Base-by-base conservation (phyloP, 495 filamentous ascomycete species). In the Xylaria scruposa region DNA sequence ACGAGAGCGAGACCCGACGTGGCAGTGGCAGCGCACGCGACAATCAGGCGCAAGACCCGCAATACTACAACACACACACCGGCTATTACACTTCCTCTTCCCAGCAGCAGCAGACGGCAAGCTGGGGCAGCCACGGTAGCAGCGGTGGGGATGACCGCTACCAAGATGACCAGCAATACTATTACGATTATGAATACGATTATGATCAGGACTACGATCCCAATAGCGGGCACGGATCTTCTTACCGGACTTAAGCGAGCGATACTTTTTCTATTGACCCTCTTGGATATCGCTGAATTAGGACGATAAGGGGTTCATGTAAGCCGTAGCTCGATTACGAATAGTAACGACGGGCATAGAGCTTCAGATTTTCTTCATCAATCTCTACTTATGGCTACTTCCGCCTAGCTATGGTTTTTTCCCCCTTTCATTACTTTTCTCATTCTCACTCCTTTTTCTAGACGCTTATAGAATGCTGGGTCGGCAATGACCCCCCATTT, bases 1-100 rank as follows among this genome's bases (percentile, higher is more conserved):
- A 88, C 72, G 81, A 84, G 54, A 80, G 78, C 33, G 85, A 86
- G 66, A 79, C 77, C 66, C 74, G 77, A 56, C 78, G 75, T 17
- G 74, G 77, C 71, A 79, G 75, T 17, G 74, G 77, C 71, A 79
- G 75, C 68, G 64, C 75, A 26, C 70, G 77, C 21, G 75, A 72
- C 29, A 66, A 73, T 29, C 49, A 73, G 38, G 63, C 62, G 1
- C 49, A 71, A 12, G 74, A 75, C 53, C 59, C 71, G 26, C 66
- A 71, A 33, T 72, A 75, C 40, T 73, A 74, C 67, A 77, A 77
- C 61, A 67, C 75, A 29, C 51, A 63, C 46, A 54, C 70, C 3
- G 70, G 63, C 13, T 68, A 68, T 13, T 72, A 71, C 61, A 12
- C 67, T 58, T 46, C 72, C 42, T 59, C 69, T 9, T 74, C 74